Base-by-base conservation (phyloP, 805 yeast species). In the Ascoidea rubescens region DNA sequence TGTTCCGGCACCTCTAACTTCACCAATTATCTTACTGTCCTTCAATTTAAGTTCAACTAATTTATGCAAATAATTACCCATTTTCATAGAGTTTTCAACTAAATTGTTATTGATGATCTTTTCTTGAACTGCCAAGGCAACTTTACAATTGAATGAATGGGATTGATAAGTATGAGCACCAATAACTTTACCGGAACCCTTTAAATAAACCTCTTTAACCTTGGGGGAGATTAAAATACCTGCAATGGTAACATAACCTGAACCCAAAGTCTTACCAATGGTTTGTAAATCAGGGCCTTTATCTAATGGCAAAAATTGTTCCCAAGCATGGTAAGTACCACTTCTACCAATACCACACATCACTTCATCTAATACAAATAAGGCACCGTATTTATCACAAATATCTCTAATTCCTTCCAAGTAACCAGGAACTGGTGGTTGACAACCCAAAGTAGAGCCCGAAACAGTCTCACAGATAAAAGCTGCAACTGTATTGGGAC, bases 271-370 rank as follows among this genome's bases (percentile, higher is more conserved):
- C 62, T 75, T 75, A 58, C 79, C 79, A 52, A 68, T 68, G 7
- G 76, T 65, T 58, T 68, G 70, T 45, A 75, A 63, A 61, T 75
- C 78, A 52, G 80, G 80, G 17, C 72, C 72, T 47, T 60, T 54
- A 46, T 63, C 66, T 31, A 69, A 69, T 31, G 54, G 55, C 59
- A 64, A 55, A 54, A 52, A 62, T 53, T 68, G 70, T 54, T 72
- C 74, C 71, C 76, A 74, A 44, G 74, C 75, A 61, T 65, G 69
- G 58, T 68, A 67, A 10, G 70, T 62, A 46, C 80, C 80, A 60
- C 72, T 67, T 57, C 80, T 68, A 31, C 80, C 81, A 53, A 72
- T 64, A 33, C 81, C 81, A 60, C 78, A 73, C 79, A 76, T 75
- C 47, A 76, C 75, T 63, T 77, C 80, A 60, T 77, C 81, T 49